Evolutionary conservation across 768 basidiomycete species (phyloP).

Genomic region (Hygrocybe coccinea): DNA sequence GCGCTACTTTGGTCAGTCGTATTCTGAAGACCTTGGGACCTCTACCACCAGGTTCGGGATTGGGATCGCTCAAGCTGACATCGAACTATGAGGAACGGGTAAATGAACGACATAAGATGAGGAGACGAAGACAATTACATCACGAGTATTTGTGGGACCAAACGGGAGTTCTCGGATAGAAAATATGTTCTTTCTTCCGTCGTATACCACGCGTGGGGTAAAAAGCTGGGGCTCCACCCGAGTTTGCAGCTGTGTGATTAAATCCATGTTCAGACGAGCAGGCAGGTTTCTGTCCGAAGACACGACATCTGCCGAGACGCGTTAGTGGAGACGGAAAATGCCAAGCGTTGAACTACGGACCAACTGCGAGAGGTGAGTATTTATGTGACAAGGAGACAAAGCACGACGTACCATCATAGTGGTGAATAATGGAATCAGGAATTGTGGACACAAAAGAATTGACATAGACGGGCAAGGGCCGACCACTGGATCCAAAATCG

Average conservation of each 20-base stretch:
- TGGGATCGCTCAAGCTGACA: constrained; percentile 45
- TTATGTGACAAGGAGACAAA: constrained; percentile 7
- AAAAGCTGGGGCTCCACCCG: constrained; percentile 58
- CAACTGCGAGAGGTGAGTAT: constrained; percentile 30
- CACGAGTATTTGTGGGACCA: constrained; percentile 44
- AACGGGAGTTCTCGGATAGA: constrained; percentile 58
- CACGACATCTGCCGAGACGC: constrained; percentile 44
- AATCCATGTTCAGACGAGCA: constrained; percentile 60
- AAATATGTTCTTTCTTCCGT: constrained; percentile 76
- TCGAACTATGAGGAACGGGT: constrained; percentile 45
- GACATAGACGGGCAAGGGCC: constrained; percentile 34
- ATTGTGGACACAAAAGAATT: constrained; percentile 66
- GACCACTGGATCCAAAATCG: constrained; percentile 56
- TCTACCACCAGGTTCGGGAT: constrained; percentile 32
- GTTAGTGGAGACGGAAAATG: not conserved
- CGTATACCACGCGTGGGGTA: constrained; percentile 69
- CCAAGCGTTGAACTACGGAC: constrained; percentile 30
- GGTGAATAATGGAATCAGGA: constrained; percentile 60
- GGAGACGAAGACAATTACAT: constrained; percentile 34
- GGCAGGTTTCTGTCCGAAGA: constrained; percentile 69
- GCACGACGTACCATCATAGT: constrained; percentile 65
- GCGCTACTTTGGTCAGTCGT: constrained; percentile 50
- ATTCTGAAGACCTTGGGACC: constrained; percentile 67
- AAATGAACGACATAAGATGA: constrained; percentile 1
- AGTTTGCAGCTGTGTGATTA: constrained; percentile 61